These are phyloP conservation scores for Lachnellula subtilissima DNA, from an alignment of 2,329 filamentous ascomycete genomes.

Conservation along the genomic window DNA sequence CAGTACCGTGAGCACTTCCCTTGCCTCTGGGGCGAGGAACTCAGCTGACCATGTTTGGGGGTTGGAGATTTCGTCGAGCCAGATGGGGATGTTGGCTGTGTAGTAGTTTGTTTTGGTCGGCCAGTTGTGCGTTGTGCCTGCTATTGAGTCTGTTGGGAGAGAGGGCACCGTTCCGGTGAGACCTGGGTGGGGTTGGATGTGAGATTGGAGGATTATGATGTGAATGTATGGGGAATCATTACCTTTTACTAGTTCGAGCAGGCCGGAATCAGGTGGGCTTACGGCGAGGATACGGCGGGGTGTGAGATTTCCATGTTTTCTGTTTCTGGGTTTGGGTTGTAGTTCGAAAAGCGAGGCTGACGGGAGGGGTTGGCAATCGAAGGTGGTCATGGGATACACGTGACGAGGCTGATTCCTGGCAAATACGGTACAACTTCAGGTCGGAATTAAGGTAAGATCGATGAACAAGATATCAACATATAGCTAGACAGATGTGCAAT, in stretches of 20 bases:
- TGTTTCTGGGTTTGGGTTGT: constrained; percentile 1
- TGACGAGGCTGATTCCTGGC: not conserved
- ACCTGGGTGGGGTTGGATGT: constrained; percentile 35
- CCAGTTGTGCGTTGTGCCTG: constrained; percentile 55
- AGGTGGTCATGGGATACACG: not conserved
- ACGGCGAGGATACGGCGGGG: constrained; percentile 54
- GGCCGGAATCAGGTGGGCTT: constrained; percentile 36
- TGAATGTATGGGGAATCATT: not conserved
- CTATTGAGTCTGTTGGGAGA: constrained; percentile 37
- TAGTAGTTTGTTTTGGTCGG: constrained; percentile 57
- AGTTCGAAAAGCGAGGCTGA: not conserved
- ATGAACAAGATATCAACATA: too few relatives aligned
- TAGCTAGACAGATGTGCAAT: too few relatives aligned
- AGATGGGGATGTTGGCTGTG: constrained; percentile 55
- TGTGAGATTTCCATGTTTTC: constrained; percentile 38
- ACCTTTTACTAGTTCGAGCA: constrained; percentile 52
- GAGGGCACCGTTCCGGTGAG: constrained; percentile 44
- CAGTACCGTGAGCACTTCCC: constrained; percentile 56
- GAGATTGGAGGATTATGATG: not conserved
- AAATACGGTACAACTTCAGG: too few relatives aligned
- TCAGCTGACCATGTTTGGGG: constrained; percentile 46
- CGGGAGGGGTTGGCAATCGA: not conserved
- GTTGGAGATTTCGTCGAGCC: constrained; percentile 56
- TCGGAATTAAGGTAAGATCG: too few relatives aligned
- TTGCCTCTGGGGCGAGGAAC: constrained; percentile 57